A percentile compares a stretch with the other conserved stretches of the same genome.
These are phyloP conservation scores for Jatropha curcas DNA, from an alignment of 345 rosid species.

Conservation along the genomic window DNA sequence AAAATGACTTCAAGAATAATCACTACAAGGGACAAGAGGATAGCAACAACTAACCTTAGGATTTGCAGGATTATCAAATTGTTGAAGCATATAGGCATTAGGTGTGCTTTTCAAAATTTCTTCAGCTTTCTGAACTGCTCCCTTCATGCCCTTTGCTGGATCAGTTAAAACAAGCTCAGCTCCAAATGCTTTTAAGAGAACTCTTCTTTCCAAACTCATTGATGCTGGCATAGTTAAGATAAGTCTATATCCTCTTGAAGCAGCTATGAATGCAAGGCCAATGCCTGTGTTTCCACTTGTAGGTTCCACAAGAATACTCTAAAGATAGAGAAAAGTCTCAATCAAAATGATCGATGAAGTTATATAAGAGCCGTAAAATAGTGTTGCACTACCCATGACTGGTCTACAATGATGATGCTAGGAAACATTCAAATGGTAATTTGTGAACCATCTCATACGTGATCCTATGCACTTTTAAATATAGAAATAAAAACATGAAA, in stretches of 20 bases:
- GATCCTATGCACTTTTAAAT: background rate
- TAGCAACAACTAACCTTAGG: constrained; percentile 27
- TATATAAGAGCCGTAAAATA: background rate
- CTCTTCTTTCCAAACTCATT: constrained; percentile 39
- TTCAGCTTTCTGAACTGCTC: constrained; percentile 39
- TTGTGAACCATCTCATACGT: background rate
- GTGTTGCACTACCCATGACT: background rate
- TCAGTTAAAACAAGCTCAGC: constrained; percentile 37
- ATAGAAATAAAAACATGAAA: background rate
- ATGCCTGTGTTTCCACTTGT: constrained; percentile 44
- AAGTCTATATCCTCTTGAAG: constrained; percentile 38
- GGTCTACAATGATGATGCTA: background rate
- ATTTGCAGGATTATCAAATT: constrained; percentile 39
- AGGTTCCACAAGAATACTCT: constrained; percentile 37
- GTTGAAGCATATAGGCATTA: constrained; percentile 35
- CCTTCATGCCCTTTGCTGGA: constrained; percentile 36
- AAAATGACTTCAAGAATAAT: background rate
- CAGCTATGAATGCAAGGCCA: constrained; percentile 39
- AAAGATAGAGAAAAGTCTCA: background rate
- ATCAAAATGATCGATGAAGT: constrained; percentile 9
- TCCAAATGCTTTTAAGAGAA: constrained; percentile 37
- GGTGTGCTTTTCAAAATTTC: constrained; percentile 37
- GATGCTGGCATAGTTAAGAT: constrained; percentile 41
- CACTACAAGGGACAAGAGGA: constrained; percentile 6
- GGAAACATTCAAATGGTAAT: background rate